Percentiles rank a stretch among this genome's conserved stretches.
Conservation (phyloP, 345 rosid genomes). For the Acer campestre region DNA sequence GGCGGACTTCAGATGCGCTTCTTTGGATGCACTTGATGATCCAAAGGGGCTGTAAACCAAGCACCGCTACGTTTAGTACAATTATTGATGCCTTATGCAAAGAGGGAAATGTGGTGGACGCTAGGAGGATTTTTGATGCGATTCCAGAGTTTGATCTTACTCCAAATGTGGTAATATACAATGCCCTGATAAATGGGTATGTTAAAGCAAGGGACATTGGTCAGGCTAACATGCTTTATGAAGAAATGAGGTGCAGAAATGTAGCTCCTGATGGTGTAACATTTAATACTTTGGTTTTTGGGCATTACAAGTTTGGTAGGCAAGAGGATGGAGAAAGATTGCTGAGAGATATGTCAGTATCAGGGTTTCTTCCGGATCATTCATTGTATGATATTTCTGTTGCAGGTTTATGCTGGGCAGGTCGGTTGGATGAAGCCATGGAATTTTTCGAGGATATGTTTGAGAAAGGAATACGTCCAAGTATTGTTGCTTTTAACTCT, state of each 20-base stretch:
- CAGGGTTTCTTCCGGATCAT: slow-evolving; percentile 37
- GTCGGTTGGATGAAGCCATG: slow-evolving; percentile 54
- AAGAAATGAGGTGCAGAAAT: slow-evolving; percentile 58
- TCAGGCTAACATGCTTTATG: slow-evolving; percentile 55
- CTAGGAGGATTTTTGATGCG: slow-evolving; percentile 49
- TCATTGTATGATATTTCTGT: slow-evolving; percentile 51
- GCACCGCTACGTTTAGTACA: slow-evolving; percentile 47
- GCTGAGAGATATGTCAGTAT: slow-evolving; percentile 42
- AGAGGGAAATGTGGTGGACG: slow-evolving; percentile 56
- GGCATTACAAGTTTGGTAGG: slow-evolving; percentile 61
- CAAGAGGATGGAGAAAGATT: slow-evolving; percentile 53
- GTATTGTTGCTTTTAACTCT: slow-evolving; percentile 64
- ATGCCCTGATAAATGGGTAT: slow-evolving; percentile 66
- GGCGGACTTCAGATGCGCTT: slow-evolving; percentile 44
- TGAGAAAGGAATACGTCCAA: slow-evolving; percentile 58
- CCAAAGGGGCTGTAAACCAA: slow-evolving; percentile 53
- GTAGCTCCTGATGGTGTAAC: slow-evolving; percentile 65
- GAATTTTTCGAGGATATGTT: slow-evolving; percentile 47
- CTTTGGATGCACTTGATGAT: slow-evolving; percentile 58
- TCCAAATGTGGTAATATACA: slow-evolving; percentile 50
- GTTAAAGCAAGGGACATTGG: slow-evolving; percentile 61
- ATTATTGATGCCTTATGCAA: slow-evolving; percentile 59
- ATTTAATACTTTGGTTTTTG: slow-evolving; percentile 63
- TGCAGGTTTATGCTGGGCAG: slow-evolving; percentile 73
- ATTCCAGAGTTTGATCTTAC: slow-evolving; percentile 49